Conservation (phyloP, 257 asterid genomes). For the Lycium barbarum region DNA sequence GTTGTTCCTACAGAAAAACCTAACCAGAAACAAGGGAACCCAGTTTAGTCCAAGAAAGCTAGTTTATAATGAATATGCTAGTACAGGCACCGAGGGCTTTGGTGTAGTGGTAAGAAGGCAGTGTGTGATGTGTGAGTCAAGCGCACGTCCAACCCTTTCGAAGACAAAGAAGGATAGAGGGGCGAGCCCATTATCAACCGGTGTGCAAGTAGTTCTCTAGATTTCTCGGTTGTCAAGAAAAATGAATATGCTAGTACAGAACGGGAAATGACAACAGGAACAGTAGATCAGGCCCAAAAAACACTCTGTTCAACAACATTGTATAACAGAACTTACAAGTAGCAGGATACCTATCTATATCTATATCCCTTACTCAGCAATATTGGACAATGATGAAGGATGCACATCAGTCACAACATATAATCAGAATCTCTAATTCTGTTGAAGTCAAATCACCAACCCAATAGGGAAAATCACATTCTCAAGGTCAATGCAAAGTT, state of each 20-base stretch:
- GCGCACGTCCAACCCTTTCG: neutral
- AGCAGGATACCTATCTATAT: neutral
- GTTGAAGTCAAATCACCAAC: neutral
- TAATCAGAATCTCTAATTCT: neutral
- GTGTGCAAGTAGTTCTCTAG: neutral
- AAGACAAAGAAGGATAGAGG: neutral
- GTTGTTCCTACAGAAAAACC: neutral
- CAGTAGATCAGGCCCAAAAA: neutral
- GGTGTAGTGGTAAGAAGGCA: neutral
- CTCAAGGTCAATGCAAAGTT: neutral
- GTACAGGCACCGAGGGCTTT: no score
- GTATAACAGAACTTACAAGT: neutral
- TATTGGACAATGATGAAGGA: neutral
- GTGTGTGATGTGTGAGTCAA: neutral
- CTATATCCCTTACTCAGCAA: slow-evolving; percentile 11
- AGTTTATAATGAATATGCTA: neutral
- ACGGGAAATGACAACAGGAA: neutral
- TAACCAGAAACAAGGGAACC: neutral
- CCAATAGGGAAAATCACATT: neutral
- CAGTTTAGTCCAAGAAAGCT: neutral
- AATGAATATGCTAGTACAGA: neutral
- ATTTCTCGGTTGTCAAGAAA: neutral
- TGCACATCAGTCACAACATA: neutral
- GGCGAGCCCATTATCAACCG: neutral
- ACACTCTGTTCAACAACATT: neutral